A percentile compares a stretch with the other conserved stretches of the same genome.
Conservation (phyloP, 352 stramenopile species). For the Pythium folliculosum region DNA sequence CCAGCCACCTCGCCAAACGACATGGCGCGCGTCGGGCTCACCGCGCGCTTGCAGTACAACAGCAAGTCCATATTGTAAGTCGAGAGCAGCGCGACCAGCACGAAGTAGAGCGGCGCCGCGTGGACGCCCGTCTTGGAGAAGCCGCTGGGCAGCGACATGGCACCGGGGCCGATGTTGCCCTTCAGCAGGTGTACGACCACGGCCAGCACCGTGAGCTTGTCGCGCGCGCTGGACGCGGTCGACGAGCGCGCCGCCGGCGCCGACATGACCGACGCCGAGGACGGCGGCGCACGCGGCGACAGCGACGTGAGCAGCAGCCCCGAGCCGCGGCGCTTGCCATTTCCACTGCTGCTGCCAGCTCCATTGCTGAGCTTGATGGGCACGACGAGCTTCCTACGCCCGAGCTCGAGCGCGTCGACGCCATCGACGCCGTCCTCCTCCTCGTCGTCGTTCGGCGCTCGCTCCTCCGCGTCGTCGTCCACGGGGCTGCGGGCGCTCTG, state of each 20-base stretch:
- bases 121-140: slow-evolving; percentile 78
- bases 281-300: neutral
- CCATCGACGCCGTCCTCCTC: neutral
- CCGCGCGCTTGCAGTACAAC: slow-evolving; percentile 61
- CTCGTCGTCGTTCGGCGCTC: neutral
- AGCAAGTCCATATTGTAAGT: slow-evolving; percentile 87
- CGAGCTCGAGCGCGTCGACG: slow-evolving; percentile 14
- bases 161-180: slow-evolving; percentile 74
- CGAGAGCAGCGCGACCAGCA: slow-evolving; percentile 64
- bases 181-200: slow-evolving; percentile 75
- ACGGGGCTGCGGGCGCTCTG: neutral
- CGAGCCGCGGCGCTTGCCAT: slow-evolving; percentile 14
- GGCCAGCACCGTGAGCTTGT: slow-evolving; percentile 57
- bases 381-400: slow-evolving; percentile 13
- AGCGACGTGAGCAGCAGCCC: neutral
- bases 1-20: slow-evolving; percentile 75
- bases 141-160: slow-evolving; percentile 76
- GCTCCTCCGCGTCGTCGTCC: neutral
- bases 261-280: neutral
- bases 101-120: slow-evolving; percentile 59
- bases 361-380: slow-evolving; percentile 1
- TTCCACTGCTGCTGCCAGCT: too few species aligned
- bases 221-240: neutral
- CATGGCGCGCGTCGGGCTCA: slow-evolving; percentile 55
- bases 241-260: neutral